phyloP scores from a whole-genome alignment of 306 rosid species.

The Ormosia semicastrata region DNA sequence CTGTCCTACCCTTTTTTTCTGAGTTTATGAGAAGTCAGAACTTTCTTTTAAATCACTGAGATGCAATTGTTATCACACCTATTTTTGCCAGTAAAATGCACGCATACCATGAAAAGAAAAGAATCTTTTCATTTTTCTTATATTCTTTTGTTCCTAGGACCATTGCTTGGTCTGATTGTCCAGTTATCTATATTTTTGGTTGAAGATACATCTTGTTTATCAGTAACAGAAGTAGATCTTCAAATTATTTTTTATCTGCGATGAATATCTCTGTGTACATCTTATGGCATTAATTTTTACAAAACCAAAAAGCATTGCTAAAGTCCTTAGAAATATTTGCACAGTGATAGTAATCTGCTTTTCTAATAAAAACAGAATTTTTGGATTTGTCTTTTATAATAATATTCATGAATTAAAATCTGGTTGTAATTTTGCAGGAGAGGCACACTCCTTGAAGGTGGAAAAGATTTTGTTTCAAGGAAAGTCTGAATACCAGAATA shows the following conservation, averaged over 20 bases:
- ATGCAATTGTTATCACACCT: background rate
- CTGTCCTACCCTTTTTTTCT: background rate
- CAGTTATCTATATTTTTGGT: background rate
- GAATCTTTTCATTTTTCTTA: background rate
- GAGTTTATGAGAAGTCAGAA: background rate
- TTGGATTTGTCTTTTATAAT: background rate
- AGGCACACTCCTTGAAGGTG: constrained; percentile 98
- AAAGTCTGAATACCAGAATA: constrained; percentile 84
- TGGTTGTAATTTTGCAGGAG: constrained; percentile 59
- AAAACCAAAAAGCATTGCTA: background rate
- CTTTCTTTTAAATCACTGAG: background rate
- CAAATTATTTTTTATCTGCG: background rate
- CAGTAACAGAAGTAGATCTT: background rate
- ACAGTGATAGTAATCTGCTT: background rate
- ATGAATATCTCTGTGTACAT: background rate
- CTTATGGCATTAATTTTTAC: background rate
- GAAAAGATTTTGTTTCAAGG: constrained; percentile 83
- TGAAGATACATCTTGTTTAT: background rate
- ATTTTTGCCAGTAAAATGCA: background rate
- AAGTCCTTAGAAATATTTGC: background rate
- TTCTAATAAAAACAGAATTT: background rate
- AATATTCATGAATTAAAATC: constrained; percentile 3
- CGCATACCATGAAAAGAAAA: background rate
- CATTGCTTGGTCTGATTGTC: background rate
- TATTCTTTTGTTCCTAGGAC: background rate